Evolutionary conservation across 2,329 filamentous ascomycete genomes (phyloP), one percentile per base, ranked within the genome.

Genomic region (Colletotrichum melonis): DNA sequence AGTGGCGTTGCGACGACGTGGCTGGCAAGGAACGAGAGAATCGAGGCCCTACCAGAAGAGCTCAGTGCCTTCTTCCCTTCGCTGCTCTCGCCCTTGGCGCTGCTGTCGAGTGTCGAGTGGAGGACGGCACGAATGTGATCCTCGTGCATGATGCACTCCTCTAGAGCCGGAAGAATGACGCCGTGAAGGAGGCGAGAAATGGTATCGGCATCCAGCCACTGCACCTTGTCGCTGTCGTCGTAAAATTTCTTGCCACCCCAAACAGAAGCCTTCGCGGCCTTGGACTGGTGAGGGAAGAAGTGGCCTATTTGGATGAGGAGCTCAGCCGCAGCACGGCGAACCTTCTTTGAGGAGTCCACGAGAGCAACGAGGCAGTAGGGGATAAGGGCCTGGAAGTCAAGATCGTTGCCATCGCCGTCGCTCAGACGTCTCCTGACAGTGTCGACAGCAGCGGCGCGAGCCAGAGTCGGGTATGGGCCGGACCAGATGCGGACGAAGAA

Each of bases 121-220:
- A 98, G 81, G 2, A 92, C 88, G 24, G 89, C 89, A 30, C 88
- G 85, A 57, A 98, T 87, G 74, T 97, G 92, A 32, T 88, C 89
- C 4, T 90, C 85, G 79, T 98, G 95, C 76, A 98, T 89, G 4
- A 96, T 88, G 78, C 93, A 97, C 82, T 98, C 97, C 82, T 98
- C 95, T 11, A 98, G 84, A 2, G 89, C 90, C 0, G 94, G 94
- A 24, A 94, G 81, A n/a, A 98, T 83, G 49, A 93, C 87, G 24
- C 90, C 86, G 24, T 90, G 87, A 1, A 97, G 79, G 24, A 97
- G 82, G 71, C 90, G 91, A 56, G 88, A 84, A 2, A 85, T 84
- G 67, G 92, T 88, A 28, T 91, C 88, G 1, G 84, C 79, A 4
- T 88, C 82, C 67, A 97, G 85, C 86, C 89, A 90, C 58, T 88